Evolutionary conservation across 148 eudicot species (phyloP).

Genomic region (Camellia granthamiana): DNA sequence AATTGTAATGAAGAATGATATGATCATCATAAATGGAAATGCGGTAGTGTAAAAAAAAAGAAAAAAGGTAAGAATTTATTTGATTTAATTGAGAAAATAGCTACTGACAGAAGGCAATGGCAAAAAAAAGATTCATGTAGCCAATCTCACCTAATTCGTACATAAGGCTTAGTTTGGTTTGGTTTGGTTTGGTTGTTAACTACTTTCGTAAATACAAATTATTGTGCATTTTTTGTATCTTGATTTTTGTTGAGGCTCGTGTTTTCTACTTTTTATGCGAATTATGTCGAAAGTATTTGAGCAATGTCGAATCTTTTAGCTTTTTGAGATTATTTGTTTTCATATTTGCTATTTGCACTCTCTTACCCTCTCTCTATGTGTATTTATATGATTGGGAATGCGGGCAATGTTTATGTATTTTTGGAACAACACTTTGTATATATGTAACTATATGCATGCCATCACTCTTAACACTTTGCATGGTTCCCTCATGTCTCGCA

Average conservation of each 20-base stretch:
- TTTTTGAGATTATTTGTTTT: neutral
- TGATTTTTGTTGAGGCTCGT: neutral
- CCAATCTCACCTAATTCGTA: too few species aligned
- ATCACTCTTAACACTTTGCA: neutral
- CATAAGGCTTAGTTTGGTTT: too few species aligned
- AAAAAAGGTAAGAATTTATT: too few species aligned
- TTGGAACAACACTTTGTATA: neutral
- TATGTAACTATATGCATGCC: neutral
- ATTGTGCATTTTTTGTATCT: neutral
- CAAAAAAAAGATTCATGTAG: too few species aligned
- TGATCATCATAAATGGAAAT: too few species aligned
- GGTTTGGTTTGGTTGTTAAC: neutral
- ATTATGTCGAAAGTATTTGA: too few species aligned
- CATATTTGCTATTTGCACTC: neutral
- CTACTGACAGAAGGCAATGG: too few species aligned
- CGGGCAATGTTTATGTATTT: neutral
- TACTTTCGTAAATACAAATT: neutral
- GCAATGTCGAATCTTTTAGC: neutral
- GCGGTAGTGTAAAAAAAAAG: too few species aligned
- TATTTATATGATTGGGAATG: neutral
- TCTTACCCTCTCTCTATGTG: neutral
- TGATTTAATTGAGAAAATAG: too few species aligned
- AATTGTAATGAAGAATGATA: too few species aligned
- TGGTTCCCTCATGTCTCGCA: neutral
- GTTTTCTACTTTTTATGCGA: too few species aligned